phyloP scores from a whole-genome alignment of 352 stramenopile genomes.

The Globisporangium abappressorium region DNA sequence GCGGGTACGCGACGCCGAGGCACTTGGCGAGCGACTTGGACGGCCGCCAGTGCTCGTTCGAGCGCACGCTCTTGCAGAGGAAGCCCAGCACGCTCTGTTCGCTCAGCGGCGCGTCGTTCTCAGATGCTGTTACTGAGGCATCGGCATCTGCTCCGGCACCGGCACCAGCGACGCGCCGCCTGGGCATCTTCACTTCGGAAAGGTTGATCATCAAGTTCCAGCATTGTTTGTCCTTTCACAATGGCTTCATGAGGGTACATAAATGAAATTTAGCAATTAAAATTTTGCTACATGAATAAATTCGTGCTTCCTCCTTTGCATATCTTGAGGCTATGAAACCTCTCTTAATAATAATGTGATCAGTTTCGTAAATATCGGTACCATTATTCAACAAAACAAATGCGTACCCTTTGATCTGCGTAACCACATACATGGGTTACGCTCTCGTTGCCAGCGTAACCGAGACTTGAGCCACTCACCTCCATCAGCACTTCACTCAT shows the following conservation, averaged over 20 bases:
- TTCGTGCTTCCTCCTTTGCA: too few relatives aligned
- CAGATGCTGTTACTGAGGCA: neutral
- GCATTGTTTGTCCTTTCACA: too few relatives aligned
- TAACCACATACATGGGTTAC: neutral
- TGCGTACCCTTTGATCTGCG: too few relatives aligned
- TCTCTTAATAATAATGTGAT: neutral
- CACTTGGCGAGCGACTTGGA: conserved; percentile 45
- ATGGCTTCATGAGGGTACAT: too few relatives aligned
- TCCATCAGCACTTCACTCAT: neutral
- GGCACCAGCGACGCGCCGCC: neutral
- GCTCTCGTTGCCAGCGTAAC: neutral
- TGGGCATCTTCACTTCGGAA: conserved; percentile 2
- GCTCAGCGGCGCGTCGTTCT: conserved; percentile 12
- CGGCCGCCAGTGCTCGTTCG: conserved; percentile 35
- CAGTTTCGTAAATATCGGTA: neutral
- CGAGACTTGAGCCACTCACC: conserved; percentile 1
- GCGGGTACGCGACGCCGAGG: conserved; percentile 30
- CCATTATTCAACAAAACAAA: too few relatives aligned
- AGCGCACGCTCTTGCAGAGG: conserved; percentile 32
- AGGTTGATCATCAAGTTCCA: neutral
- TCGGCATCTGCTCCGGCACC: neutral
- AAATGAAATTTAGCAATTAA: too few relatives aligned
- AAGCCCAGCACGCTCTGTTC: conserved; percentile 35
- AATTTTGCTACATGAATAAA: too few relatives aligned
- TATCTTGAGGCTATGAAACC: too few relatives aligned